Evolutionary conservation across 2,329 filamentous ascomycete genomes (phyloP).

Genomic region (Aspergillus sp.): DNA sequence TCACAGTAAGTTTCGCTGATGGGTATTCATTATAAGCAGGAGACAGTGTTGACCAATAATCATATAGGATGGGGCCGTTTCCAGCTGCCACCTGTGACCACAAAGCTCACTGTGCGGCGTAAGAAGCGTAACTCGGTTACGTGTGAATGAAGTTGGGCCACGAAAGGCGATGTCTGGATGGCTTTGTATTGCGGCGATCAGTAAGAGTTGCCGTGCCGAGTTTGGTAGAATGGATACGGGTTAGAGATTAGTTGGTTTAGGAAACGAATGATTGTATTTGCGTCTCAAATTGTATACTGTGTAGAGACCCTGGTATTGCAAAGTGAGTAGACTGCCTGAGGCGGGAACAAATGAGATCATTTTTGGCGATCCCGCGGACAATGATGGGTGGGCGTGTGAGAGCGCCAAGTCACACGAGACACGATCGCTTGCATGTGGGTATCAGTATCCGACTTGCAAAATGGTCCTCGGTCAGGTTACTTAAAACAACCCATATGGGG

Average conservation of each 20-base stretch:
- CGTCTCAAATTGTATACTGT: too few relatives aligned
- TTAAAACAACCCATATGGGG: not conserved
- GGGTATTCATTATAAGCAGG: not conserved
- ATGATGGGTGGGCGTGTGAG: not conserved
- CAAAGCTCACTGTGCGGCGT: slow-evolving; percentile 15
- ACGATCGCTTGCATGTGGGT: not conserved
- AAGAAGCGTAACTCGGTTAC: not conserved
- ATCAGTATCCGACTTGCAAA: not conserved
- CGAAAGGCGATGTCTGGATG: too few relatives aligned
- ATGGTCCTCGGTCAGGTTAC: not conserved
- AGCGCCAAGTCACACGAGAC: not conserved
- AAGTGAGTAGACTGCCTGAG: not conserved
- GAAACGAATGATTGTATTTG: too few relatives aligned
- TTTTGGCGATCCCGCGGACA: not conserved
- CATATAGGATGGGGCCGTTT: slow-evolving; percentile 18
- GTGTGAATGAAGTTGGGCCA: too few relatives aligned
- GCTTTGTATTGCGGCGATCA: too few relatives aligned
- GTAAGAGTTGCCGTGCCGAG: not conserved
- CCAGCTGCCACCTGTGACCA: slow-evolving; percentile 16
- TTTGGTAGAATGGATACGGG: not conserved
- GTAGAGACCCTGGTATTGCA: too few relatives aligned
- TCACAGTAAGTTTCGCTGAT: slow-evolving; percentile 5
- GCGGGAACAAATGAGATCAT: not conserved
- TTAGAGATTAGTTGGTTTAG: not conserved
- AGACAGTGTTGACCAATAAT: not conserved